A percentile compares a stretch with the other conserved stretches of the same genome.
These are phyloP conservation scores for Golubevia pallescens DNA, from an alignment of 1,284 basidiomycete species.

Conservation along the genomic window DNA sequence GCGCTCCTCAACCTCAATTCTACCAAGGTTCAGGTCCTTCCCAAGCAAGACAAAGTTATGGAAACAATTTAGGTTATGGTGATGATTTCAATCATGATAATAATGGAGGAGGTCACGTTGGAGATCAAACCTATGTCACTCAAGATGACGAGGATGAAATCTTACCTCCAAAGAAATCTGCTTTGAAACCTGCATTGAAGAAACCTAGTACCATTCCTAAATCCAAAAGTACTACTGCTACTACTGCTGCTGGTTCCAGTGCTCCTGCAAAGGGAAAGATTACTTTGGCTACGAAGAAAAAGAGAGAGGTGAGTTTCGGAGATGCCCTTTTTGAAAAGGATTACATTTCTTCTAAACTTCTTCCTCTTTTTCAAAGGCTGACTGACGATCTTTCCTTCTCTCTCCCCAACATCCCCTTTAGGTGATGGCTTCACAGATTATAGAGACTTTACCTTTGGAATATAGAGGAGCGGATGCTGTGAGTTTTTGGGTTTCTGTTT, in stretches of 20 bases:
- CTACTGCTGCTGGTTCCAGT: slow-evolving; percentile 2
- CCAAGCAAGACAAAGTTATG: slow-evolving; percentile 10
- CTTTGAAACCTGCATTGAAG: slow-evolving; percentile 14
- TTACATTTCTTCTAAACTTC: neutral
- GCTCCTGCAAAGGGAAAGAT: slow-evolving; percentile 71
- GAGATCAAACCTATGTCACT: slow-evolving; percentile 55
- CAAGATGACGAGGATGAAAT: slow-evolving; percentile 33
- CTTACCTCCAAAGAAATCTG: slow-evolving; percentile 7
- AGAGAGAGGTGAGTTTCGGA: slow-evolving; percentile 70
- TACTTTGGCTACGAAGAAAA: slow-evolving; percentile 80
- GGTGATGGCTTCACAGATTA: slow-evolving; percentile 73
- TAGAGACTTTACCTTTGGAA: slow-evolving; percentile 82
- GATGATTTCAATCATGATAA: neutral
- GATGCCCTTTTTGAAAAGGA: neutral
- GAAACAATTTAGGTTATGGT: neutral
- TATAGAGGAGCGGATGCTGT: slow-evolving; percentile 86
- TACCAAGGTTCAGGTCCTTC: neutral
- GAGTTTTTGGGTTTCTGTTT: slow-evolving; percentile 48
- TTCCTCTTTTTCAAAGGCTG: neutral
- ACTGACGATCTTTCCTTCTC: no score
- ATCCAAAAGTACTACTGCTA: neutral
- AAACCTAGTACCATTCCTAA: slow-evolving; percentile 3
- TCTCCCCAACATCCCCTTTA: no score
- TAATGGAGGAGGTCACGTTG: neutral
- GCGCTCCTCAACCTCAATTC: neutral